Percentiles rank a stretch among this genome's conserved stretches.
These are phyloP conservation scores for Phytopythium sindhum DNA, from an alignment of 352 stramenopile species.

Conservation along the genomic window DNA sequence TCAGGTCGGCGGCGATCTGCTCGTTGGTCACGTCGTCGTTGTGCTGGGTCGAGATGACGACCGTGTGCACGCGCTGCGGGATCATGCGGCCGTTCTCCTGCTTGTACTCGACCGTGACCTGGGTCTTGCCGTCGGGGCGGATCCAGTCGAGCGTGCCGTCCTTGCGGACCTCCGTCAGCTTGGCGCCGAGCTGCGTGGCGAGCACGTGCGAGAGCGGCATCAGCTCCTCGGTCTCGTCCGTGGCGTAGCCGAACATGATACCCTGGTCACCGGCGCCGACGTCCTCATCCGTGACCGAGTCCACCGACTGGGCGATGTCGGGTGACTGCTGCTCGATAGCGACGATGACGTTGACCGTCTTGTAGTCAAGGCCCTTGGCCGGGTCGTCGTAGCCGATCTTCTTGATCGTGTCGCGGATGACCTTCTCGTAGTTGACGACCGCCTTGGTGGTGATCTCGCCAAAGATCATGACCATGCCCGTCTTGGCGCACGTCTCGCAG, in stretches of 20 bases:
- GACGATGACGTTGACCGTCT: slow-evolving; percentile 99
- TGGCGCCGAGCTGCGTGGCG: slow-evolving; percentile 94
- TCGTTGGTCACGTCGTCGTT: slow-evolving; percentile 98
- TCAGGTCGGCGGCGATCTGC: slow-evolving; percentile 97
- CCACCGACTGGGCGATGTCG: slow-evolving; percentile 98
- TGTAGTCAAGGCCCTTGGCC: slow-evolving; percentile 99
- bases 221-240: slow-evolving; percentile 95
- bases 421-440: slow-evolving; percentile 99
- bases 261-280: slow-evolving; percentile 98
- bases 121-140: slow-evolving; percentile 98
- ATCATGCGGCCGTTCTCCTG: slow-evolving; percentile 93
- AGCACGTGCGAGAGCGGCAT: slow-evolving; percentile 99
- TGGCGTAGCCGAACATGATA: slow-evolving; percentile 94
- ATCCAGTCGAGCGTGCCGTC: slow-evolving; percentile 98
- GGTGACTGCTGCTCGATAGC: slow-evolving; percentile 99
- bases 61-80: slow-evolving; percentile 97
- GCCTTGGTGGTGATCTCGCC: slow-evolving; percentile 99
- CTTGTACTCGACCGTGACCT: slow-evolving; percentile 99
- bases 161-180: slow-evolving; percentile 99
- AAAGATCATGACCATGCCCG: slow-evolving; percentile 99
- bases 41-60: slow-evolving; percentile 99
- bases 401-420: slow-evolving; percentile 98
- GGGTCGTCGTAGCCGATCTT: slow-evolving; percentile 99
- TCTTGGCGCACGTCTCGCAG: slow-evolving; percentile 99
- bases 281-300: slow-evolving; percentile 96